Conservation (phyloP, 164 flowering plant species). For the Macadamia tetraphylla region DNA sequence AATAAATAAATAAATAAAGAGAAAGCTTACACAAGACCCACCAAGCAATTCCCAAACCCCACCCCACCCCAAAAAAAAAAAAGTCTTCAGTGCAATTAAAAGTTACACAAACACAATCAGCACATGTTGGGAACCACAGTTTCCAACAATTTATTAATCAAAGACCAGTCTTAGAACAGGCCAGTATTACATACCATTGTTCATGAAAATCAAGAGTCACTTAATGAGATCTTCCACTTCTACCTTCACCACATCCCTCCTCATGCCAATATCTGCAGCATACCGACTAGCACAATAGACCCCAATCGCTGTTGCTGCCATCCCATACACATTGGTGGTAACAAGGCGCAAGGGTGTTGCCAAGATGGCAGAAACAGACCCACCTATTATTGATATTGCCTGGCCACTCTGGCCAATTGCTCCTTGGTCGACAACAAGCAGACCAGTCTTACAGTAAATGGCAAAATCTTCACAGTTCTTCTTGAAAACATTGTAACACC, state of each 20-base stretch:
- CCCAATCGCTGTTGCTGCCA: slow-evolving; percentile 50
- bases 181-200: background rate
- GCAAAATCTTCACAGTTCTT: slow-evolving; percentile 80
- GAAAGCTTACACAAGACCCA: too few species aligned
- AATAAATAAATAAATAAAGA: too few species aligned
- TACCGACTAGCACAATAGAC: slow-evolving; percentile 30
- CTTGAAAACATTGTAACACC: slow-evolving; percentile 66
- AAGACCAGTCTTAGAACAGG: too few species aligned
- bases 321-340: slow-evolving; percentile 62
- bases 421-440: slow-evolving; percentile 47
- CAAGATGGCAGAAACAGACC: slow-evolving; percentile 67
- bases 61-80: too few species aligned
- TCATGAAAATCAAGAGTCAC: slow-evolving; percentile 23
- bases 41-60: too few species aligned
- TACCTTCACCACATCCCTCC: slow-evolving; percentile 31
- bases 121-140: too few species aligned
- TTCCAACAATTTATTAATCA: too few species aligned
- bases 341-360: slow-evolving; percentile 60
- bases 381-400: slow-evolving; percentile 62
- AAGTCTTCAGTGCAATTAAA: too few species aligned
- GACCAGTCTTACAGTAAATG: slow-evolving; percentile 73
- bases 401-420: slow-evolving; percentile 76
- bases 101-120: too few species aligned
- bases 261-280: slow-evolving; percentile 37
- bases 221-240: slow-evolving; percentile 26